Evolutionary conservation across 495 filamentous ascomycete species (phyloP).

Genomic region (Neurospora sp.): DNA sequence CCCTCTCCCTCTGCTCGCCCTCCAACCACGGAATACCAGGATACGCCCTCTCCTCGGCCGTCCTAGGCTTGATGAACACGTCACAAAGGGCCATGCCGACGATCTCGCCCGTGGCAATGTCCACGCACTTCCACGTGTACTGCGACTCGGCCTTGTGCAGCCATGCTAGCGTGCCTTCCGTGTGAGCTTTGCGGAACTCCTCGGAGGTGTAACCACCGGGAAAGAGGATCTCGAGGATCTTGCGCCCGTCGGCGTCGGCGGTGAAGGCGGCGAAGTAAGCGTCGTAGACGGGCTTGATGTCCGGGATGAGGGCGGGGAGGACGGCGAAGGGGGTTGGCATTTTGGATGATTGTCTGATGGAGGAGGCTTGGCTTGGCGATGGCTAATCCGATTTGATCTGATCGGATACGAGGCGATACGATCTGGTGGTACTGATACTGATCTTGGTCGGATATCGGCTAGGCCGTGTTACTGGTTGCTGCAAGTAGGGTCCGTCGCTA

Average conservation of each 20-base stretch:
- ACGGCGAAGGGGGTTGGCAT: slow-evolving; percentile 24
- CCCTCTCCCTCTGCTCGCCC: slow-evolving; percentile 20
- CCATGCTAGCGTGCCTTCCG: slow-evolving; percentile 21
- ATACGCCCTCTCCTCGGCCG: slow-evolving; percentile 13
- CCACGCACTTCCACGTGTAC: slow-evolving; percentile 32
- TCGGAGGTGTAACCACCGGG: slow-evolving; percentile 19
- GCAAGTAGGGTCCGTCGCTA: background rate
- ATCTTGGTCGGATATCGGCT: background rate
- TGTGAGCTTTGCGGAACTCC: slow-evolving; percentile 25
- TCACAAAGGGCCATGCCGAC: slow-evolving; percentile 29
- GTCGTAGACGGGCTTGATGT: slow-evolving; percentile 30
- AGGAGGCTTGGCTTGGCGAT: background rate
- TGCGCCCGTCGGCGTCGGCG: slow-evolving; percentile 9
- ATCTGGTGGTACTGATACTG: background rate
- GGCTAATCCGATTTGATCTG: background rate
- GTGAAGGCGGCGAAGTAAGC: slow-evolving; percentile 33
- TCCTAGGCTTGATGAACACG: slow-evolving; percentile 13
- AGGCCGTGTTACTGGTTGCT: background rate
- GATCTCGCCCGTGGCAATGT: slow-evolving; percentile 21
- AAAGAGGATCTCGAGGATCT: slow-evolving; percentile 27
- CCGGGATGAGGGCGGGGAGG: slow-evolving; percentile 31
- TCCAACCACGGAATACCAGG: slow-evolving; percentile 23
- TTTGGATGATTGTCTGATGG: background rate
- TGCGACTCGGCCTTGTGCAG: slow-evolving; percentile 22
- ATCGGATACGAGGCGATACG: background rate